Base-by-base conservation (phyloP, 2,329 filamentous ascomycete genomes). In the Diaporthe destruens region DNA sequence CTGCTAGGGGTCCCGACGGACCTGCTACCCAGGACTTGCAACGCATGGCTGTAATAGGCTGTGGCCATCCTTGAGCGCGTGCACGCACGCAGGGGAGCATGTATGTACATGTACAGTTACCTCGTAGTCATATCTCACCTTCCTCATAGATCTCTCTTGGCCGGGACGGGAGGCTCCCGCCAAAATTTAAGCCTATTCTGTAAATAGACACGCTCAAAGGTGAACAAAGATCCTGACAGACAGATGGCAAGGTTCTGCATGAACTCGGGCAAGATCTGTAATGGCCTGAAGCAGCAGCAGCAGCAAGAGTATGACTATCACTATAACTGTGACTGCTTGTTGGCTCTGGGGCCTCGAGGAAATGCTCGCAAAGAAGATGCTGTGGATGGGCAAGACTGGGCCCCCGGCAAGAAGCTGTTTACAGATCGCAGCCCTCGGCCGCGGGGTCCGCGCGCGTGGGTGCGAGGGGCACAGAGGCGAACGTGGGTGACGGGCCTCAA, bases 161-260 rank as follows among this genome's bases (percentile, higher is more conserved):
- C 61, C 61, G 61, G 53, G 61, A 66, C 61, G 61, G 61, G 61
- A 66, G 61, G 32, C 61, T 66, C 61, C 61, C 61, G 61, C 47
- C 36, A 66, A 51, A 66, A 66, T 66, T 36, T 66, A 66, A 66
- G 61, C 51, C 61, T 66, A 66, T 66, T 66, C 61, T 16, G 47
- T 66, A 66, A 66, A 66, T 66, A 66, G 61, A 53, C 61, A 42
- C 16, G 6, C 39, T 42, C 32, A 36, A 39, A 53, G 29, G 44
- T 53, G 32, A 53, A 66, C 11, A 66, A 53, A 25, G 61, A 53
- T 53, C 61, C 61, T 47, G 47, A 53, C 32, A 53, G 47, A 53
- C 32, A 53, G 61, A 66, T 66, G 61, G 53, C 61, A 66, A 66
- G 61, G 61, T 66, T 66, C 47, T 53, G 61, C 44, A 53, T 53